Conservation (phyloP, 2,329 filamentous ascomycete genomes). For the Stagonosporopsis tanaceti region DNA sequence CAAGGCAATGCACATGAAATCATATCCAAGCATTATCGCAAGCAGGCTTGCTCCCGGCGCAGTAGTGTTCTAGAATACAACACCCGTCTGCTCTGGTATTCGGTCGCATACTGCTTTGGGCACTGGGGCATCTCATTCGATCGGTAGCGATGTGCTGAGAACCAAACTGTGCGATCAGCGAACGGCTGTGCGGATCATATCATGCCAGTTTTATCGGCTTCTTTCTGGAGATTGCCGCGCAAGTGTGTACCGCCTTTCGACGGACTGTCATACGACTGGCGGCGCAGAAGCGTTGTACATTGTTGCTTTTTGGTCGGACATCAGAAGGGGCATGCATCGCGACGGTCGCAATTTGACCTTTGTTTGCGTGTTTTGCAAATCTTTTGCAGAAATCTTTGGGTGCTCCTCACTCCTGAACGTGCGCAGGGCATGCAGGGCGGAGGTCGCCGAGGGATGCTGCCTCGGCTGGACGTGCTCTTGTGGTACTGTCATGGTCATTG, state of each 20-base stretch:
- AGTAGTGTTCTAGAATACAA: background rate
- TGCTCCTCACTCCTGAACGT: background rate
- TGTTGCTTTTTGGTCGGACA: background rate
- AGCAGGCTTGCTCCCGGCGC: background rate
- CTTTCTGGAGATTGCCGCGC: background rate
- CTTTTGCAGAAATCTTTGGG: background rate
- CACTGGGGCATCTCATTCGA: background rate
- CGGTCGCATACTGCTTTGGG: background rate
- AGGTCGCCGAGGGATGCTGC: background rate
- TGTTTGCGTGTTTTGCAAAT: background rate
- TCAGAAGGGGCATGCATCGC: constrained; percentile 5
- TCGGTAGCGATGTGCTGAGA: background rate
- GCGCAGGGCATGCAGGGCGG: background rate
- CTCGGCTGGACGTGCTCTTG: constrained; percentile 9
- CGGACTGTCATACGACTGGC: constrained; percentile 7
- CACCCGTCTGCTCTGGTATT: background rate
- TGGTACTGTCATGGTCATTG: background rate
- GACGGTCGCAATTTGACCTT: constrained; percentile 11
- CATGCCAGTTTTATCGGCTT: background rate
- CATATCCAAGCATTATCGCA: background rate
- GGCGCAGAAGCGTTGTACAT: background rate
- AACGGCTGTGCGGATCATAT: constrained; percentile 4
- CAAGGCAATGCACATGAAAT: background rate
- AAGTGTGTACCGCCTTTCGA: background rate
- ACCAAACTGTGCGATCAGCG: constrained; percentile 6